Evolutionary conservation across 2,329 filamentous ascomycete species (phyloP).

Genomic region (Clonostachys chloroleuca): DNA sequence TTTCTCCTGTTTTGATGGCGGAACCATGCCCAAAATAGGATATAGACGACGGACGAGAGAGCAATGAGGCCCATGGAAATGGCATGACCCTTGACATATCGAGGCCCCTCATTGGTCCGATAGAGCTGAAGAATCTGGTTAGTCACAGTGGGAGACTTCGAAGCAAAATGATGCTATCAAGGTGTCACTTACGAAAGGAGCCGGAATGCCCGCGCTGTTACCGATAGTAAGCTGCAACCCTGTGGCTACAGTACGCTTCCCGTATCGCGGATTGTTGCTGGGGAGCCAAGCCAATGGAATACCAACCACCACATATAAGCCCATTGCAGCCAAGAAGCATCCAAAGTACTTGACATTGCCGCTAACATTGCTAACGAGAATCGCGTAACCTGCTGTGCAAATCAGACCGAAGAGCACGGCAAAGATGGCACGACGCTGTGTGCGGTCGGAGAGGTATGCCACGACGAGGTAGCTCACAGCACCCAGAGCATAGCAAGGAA

Average conservation of each 20-base stretch:
- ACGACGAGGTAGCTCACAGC: constrained; percentile 54
- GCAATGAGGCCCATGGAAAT: constrained; percentile 41
- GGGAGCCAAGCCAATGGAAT: constrained; percentile 35
- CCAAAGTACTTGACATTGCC: constrained; percentile 56
- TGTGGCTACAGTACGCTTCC: constrained; percentile 57
- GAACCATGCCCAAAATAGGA: constrained; percentile 22
- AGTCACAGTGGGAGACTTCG: neutral
- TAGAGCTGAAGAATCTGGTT: constrained; percentile 12
- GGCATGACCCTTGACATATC: constrained; percentile 43
- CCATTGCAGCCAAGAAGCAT: constrained; percentile 59
- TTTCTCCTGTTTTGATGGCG: constrained; percentile 26
- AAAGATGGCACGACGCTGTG: constrained; percentile 51
- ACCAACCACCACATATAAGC: constrained; percentile 44
- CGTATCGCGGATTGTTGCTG: constrained; percentile 58
- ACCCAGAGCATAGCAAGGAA: constrained; percentile 61
- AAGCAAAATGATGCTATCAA: neutral
- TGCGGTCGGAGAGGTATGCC: constrained; percentile 53
- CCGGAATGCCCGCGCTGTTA: constrained; percentile 59
- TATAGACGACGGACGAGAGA: constrained; percentile 36
- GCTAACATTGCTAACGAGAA: constrained; percentile 49
- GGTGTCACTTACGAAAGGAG: constrained; percentile 38
- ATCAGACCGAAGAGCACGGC: constrained; percentile 45
- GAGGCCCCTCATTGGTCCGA: constrained; percentile 27
- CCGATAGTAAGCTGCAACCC: constrained; percentile 60
- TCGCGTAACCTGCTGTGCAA: constrained; percentile 49